A percentile compares a stretch with the other conserved stretches of the same genome.
These are phyloP conservation scores for Chrysanthemum makinoi DNA, from an alignment of 129 eudicot species.

Conservation along the genomic window DNA sequence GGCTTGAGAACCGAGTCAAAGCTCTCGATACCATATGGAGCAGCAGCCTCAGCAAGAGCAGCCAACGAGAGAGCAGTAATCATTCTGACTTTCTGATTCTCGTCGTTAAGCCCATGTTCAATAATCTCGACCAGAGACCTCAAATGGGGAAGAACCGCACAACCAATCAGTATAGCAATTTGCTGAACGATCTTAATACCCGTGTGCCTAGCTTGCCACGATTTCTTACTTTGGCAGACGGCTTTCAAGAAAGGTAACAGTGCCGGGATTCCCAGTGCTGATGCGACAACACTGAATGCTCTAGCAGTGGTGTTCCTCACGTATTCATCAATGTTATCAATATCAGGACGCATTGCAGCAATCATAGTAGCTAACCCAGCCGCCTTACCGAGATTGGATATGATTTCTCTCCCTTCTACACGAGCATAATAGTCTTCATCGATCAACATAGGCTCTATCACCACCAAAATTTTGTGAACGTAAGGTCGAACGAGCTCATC, in stretches of 20 bases:
- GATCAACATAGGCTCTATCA: conserved; percentile 83
- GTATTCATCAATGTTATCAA: conserved; percentile 90
- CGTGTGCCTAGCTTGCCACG: conserved; percentile 98
- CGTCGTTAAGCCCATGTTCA: conserved; percentile 92
- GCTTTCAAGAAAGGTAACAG: conserved; percentile 85
- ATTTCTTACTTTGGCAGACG: conserved; percentile 93
- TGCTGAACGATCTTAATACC: conserved; percentile 97
- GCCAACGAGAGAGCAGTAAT: conserved; percentile 95
- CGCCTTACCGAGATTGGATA: conserved; percentile 92
- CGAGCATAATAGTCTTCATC: conserved; percentile 98
- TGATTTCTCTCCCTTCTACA: conserved; percentile 95
- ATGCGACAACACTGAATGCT: conserved; percentile 98
- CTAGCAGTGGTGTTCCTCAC: conserved; percentile 95
- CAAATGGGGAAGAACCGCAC: conserved; percentile 95
- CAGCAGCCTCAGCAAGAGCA: conserved; percentile 95
- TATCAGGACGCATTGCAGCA: conserved; percentile 98
- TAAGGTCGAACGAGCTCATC: conserved; percentile 89
- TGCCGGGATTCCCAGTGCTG: conserved; percentile 97
- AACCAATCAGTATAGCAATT: conserved; percentile 86
- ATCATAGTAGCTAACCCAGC: conserved; percentile 98
- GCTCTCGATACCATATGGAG: conserved; percentile 96
- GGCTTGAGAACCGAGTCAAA: conserved; percentile 95
- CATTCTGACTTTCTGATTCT: conserved; percentile 90
- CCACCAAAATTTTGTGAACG: conserved; percentile 88
- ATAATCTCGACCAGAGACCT: conserved; percentile 94